Evolutionary conservation across 352 stramenopile species (phyloP), one percentile per base, ranked within the genome.

Genomic region (Globisporangium irregulare): DNA sequence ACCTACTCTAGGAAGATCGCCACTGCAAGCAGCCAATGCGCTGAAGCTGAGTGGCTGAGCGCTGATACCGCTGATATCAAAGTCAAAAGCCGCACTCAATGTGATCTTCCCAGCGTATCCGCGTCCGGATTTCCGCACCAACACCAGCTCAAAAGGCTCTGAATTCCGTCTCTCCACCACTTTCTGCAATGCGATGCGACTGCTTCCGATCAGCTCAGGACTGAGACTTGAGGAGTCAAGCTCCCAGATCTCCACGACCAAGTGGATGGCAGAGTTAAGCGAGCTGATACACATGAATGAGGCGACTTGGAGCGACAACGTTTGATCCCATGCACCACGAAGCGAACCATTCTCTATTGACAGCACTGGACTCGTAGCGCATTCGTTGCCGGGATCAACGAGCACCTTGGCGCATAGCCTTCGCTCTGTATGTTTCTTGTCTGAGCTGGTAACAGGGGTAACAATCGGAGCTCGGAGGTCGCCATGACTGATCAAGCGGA

Each of bases 161-260:
- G 0, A 34, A 25, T 29, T 10, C 1, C 41, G 38, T 5, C n/a
- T 34, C 14, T 48, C 48, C 25, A 46, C n/a, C 36, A 54, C 51
- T 57, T 43, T 48, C 56, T n/a, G 4, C 29, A 70, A 20, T 41
- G 64, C 3, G 10, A 70, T 18, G 5, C 32, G 41, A 22, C 56
- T 34, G 12, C 29, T 55, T 20, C 56, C 56, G n/a, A 70, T 4
- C 41, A 60, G 25, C 18, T 58, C 64, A 15, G 59, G 56, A 6
- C 32, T 59, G 0, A 29, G 9, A 10, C 27, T 32, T 20, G 32
- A n/a, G 12, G 38, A 38, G 15, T 20, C 27, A 10, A 66, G 38
- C 32, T 65, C 46, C 41, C 56, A 70, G 24, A 70, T 27, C 24
- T 70, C 64, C 9, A 65, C 18, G 27, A 70, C 41, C 24, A 70